phyloP scores from a whole-genome alignment of 805 yeast species.

The Pichia exigua region DNA sequence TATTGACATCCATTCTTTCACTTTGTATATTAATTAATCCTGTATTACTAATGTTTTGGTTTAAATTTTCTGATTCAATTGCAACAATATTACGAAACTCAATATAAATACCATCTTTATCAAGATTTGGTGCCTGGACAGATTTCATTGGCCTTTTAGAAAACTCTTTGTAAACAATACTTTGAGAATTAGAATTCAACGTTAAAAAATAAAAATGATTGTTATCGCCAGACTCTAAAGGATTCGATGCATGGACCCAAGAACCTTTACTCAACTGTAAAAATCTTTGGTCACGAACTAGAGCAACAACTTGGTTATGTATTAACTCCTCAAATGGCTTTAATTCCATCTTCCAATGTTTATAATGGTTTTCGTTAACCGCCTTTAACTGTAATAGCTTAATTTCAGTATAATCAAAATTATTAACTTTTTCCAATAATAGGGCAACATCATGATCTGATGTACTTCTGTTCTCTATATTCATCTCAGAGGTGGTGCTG shows the following conservation, averaged over 20 bases:
- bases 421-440: constrained; percentile 11
- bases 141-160: constrained; percentile 27
- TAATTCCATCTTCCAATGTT: constrained; percentile 40
- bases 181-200: constrained; percentile 59
- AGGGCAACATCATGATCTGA: constrained; percentile 2
- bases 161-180: constrained; percentile 54
- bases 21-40: constrained; percentile 50
- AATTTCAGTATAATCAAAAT: constrained; percentile 36
- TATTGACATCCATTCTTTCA: constrained; percentile 29
- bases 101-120: constrained; percentile 46
- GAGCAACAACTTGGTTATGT: constrained; percentile 52
- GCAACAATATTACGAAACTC: constrained; percentile 43
- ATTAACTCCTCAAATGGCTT: constrained; percentile 42
- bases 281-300: constrained; percentile 70
- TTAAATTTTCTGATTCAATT: constrained; percentile 40
- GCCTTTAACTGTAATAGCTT: constrained; percentile 46
- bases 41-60: constrained; percentile 28
- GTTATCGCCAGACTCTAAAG: constrained; percentile 21
- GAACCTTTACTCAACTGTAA: constrained; percentile 66
- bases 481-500: not conserved
- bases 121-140: constrained; percentile 43
- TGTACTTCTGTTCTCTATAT: not conserved
- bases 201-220: constrained; percentile 39
- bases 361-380: constrained; percentile 30
- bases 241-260: constrained; percentile 68